phyloP scores from a whole-genome alignment of 306 rosid genomes.

The Lithocarpus polystachyus region DNA sequence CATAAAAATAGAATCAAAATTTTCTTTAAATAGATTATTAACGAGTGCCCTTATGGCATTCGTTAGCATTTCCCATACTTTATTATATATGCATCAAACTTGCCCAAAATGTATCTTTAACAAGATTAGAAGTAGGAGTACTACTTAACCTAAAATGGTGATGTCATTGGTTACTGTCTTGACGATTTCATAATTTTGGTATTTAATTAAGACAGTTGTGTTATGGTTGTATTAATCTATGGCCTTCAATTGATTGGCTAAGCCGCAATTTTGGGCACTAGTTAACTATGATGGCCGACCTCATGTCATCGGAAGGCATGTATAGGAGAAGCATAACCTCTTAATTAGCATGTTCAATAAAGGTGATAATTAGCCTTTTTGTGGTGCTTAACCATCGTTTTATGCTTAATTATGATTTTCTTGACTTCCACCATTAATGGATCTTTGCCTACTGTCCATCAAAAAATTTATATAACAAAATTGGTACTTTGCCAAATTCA shows the following conservation, averaged over 20 bases:
- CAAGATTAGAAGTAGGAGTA: neutral
- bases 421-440: constrained; percentile 37
- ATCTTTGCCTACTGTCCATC: constrained; percentile 11
- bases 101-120: too few relatives aligned
- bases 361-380: constrained; percentile 29
- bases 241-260: neutral
- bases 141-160: neutral
- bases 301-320: constrained; percentile 9
- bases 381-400: constrained; percentile 39
- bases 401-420: constrained; percentile 34
- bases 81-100: too few relatives aligned
- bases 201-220: neutral
- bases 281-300: neutral
- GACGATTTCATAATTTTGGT: neutral
- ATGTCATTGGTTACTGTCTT: neutral
- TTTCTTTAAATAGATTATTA: too few relatives aligned
- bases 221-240: neutral
- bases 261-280: neutral
- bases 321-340: constrained; percentile 18
- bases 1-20: too few relatives aligned
- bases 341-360: constrained; percentile 26
- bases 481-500: neutral
- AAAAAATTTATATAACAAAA: neutral
- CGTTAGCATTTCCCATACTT: too few relatives aligned
- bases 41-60: too few relatives aligned